Conservation (phyloP, 169 alveolate species). For the Cytauxzoon felis region DNA sequence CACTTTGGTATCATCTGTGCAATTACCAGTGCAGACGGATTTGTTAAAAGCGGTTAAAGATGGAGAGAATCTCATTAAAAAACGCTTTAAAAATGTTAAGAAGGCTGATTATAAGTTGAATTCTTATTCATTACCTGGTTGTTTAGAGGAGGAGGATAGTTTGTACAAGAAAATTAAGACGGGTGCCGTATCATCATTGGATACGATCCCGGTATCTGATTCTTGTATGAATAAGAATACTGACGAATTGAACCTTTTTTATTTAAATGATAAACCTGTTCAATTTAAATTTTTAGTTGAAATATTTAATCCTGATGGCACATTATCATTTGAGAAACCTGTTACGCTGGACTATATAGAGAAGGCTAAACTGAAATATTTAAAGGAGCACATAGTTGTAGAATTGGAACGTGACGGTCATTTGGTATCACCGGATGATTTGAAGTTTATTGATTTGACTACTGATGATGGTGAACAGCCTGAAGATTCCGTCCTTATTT, state of each 20-base stretch:
- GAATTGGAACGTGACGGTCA: slow-evolving; percentile 47
- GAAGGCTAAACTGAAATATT: slow-evolving; percentile 5
- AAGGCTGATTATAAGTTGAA: slow-evolving; percentile 34
- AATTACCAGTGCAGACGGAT: slow-evolving; percentile 24
- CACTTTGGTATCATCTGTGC: not conserved
- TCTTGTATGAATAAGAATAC: slow-evolving; percentile 41
- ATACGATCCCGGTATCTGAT: slow-evolving; percentile 43
- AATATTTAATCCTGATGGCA: slow-evolving; percentile 52
- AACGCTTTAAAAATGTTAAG: slow-evolving; percentile 4
- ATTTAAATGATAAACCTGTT: slow-evolving; percentile 45
- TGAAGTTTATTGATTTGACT: slow-evolving; percentile 25
- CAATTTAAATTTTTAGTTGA: slow-evolving; percentile 36
- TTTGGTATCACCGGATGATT: slow-evolving; percentile 40
- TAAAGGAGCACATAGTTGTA: slow-evolving; percentile 43
- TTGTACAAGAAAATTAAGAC: slow-evolving; percentile 17
- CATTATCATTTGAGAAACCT: slow-evolving; percentile 3
- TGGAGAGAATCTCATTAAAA: slow-evolving; percentile 17
- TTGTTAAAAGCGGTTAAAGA: not conserved
- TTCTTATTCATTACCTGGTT: slow-evolving; percentile 55
- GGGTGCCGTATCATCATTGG: slow-evolving; percentile 4
- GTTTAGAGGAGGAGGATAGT: slow-evolving; percentile 40
- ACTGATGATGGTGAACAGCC: slow-evolving; percentile 19
- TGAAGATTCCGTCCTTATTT: slow-evolving; percentile 22
- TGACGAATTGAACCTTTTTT: slow-evolving; percentile 40
- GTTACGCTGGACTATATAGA: slow-evolving; percentile 38